Percentiles rank a stretch among this genome's conserved stretches.
phyloP scores from a whole-genome alignment of 768 basidiomycete genomes.

The Trametopsis cervina region DNA sequence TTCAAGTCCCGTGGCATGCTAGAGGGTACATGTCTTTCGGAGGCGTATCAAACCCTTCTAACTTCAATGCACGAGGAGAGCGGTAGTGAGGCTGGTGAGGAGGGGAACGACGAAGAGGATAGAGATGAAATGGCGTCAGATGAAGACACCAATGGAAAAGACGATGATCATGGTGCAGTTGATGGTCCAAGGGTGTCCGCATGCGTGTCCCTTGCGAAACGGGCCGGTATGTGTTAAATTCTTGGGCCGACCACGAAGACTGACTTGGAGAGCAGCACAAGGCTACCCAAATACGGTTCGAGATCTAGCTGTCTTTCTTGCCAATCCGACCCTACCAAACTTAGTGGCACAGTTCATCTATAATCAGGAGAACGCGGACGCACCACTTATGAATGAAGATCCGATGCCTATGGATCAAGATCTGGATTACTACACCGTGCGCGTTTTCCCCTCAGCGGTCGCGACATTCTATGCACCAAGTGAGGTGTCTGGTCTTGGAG shows the following conservation, averaged over 20 bases:
- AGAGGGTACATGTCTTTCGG: no score
- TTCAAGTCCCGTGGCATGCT: slow-evolving; percentile 13
- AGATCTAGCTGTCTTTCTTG: not conserved
- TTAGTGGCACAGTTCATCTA: slow-evolving; percentile 10
- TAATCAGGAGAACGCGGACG: slow-evolving; percentile 7
- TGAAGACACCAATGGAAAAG: no score
- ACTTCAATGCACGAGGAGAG: not conserved
- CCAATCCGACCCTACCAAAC: slow-evolving; percentile 1
- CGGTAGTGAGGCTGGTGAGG: not conserved
- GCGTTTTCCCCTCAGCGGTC: slow-evolving; percentile 19
- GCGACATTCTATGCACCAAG: slow-evolving; percentile 24
- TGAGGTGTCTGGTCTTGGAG: slow-evolving; percentile 18
- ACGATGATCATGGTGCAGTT: no score
- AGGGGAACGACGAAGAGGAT: slow-evolving; percentile 1
- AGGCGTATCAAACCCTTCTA: no score
- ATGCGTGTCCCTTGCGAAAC: no score
- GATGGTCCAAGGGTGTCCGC: no score
- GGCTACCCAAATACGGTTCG: no score
- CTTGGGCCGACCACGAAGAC: no score
- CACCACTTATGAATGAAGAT: no score
- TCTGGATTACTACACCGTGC: slow-evolving; percentile 1
- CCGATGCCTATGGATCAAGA: not conserved
- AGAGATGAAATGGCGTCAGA: no score
- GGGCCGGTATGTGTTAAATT: no score
- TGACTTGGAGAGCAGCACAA: no score